Percentiles rank a stretch among this genome's conserved stretches.
Evolutionary conservation across 2,329 filamentous ascomycete genomes (phyloP).

Genomic region (Botrytis fabae): DNA sequence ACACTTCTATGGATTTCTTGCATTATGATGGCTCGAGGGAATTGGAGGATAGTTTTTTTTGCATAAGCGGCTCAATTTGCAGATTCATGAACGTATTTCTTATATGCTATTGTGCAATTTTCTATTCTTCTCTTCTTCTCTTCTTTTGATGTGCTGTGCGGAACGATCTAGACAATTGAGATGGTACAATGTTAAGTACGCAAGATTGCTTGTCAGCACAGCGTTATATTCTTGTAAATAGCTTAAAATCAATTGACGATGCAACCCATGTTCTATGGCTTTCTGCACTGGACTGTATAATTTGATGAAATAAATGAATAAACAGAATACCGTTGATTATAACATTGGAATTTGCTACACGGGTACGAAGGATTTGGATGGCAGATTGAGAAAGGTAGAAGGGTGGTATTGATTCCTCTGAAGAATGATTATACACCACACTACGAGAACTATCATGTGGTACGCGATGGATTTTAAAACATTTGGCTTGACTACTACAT

Average conservation of each 20-base stretch:
- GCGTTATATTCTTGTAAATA: background rate
- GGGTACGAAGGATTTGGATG: background rate
- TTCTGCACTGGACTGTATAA: background rate
- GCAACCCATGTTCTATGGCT: background rate
- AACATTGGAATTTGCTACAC: background rate
- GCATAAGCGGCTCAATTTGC: background rate
- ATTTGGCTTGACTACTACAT: background rate
- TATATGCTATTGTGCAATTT: background rate
- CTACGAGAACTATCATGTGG: background rate
- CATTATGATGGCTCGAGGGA: background rate
- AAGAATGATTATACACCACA: background rate
- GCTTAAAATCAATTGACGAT: background rate
- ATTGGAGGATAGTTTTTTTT: background rate
- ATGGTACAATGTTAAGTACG: background rate
- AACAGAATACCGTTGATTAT: background rate
- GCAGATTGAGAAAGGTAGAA: background rate
- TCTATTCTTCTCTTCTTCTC: background rate
- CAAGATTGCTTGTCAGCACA: background rate
- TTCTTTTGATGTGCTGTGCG: background rate
- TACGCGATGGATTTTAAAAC: background rate
- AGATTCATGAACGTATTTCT: background rate
- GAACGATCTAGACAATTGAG: background rate
- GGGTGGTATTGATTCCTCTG: background rate
- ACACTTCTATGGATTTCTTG: conserved; percentile 3
- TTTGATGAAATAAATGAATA: background rate